Conservation (phyloP, 192 early-diverging fungal genomes). For the Backusella westeae region DNA sequence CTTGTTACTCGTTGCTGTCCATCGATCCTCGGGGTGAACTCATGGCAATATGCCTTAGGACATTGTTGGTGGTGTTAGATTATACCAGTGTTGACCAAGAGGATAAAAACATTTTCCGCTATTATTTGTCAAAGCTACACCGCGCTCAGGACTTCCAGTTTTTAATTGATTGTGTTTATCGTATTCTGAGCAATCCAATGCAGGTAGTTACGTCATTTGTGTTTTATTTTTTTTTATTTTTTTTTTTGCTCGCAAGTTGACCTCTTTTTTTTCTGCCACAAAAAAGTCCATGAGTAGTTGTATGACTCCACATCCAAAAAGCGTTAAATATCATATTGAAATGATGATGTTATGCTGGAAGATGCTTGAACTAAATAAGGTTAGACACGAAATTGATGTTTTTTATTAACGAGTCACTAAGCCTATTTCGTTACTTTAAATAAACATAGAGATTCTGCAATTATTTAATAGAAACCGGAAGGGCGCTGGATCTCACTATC, state of each 20-base stretch:
- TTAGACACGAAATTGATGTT: conserved; percentile 25
- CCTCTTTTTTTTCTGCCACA: neutral
- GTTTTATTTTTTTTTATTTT: neutral
- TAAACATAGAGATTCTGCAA: conserved; percentile 56
- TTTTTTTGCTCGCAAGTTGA: neutral
- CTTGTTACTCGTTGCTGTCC: conserved; percentile 81
- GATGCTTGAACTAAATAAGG: conserved; percentile 75
- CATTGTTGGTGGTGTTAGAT: conserved; percentile 66
- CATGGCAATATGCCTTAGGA: conserved; percentile 65
- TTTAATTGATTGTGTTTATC: conserved; percentile 69
- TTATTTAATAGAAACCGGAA: conserved; percentile 59
- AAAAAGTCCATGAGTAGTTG: conserved; percentile 60
- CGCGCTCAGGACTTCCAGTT: conserved; percentile 85
- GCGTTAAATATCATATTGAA: conserved; percentile 60
- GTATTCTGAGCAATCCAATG: conserved; percentile 82
- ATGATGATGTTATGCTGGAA: conserved; percentile 85
- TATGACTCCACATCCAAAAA: conserved; percentile 70
- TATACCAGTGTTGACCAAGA: conserved; percentile 35
- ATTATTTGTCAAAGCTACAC: conserved; percentile 81
- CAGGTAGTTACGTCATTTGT: conserved; percentile 17
- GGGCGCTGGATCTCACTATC: conserved; percentile 56
- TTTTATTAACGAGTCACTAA: neutral
- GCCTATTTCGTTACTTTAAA: neutral
- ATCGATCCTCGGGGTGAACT: conserved; percentile 72
- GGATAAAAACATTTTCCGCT: conserved; percentile 46